These are phyloP conservation scores for Arctostaphylos glauca DNA, from an alignment of 148 eudicot species.

Conservation along the genomic window DNA sequence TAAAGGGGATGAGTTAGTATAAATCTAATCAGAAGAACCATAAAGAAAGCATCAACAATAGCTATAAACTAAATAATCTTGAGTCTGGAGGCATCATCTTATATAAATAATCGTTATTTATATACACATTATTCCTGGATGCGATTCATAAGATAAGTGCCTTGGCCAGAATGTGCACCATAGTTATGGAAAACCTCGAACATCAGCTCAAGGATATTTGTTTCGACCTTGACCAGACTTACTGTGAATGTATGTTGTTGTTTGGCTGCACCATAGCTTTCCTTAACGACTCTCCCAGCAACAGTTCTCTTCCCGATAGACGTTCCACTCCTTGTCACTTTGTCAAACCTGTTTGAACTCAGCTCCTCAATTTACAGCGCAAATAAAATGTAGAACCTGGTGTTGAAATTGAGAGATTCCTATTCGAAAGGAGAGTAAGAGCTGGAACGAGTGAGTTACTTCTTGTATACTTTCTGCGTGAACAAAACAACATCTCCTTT, in stretches of 20 bases:
- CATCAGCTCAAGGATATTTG: not conserved
- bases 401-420: not conserved
- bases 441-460: constrained; percentile 29
- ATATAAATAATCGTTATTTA: not conserved
- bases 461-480: constrained; percentile 68
- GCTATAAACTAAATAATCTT: not conserved
- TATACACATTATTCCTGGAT: not conserved
- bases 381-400: constrained; percentile 3
- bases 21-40: not conserved
- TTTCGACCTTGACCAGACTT: constrained; percentile 17
- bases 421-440: not conserved
- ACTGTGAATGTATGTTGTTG: constrained; percentile 97
- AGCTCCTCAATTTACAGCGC: not conserved
- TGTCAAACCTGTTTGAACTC: constrained; percentile 51
- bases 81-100: not conserved
- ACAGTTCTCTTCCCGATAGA: constrained; percentile 59
- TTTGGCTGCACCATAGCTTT: constrained; percentile 86
- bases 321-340: constrained; percentile 45
- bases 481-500: constrained; percentile 82
- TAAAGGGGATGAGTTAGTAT: not conserved
- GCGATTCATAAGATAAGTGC: not conserved
- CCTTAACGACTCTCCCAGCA: constrained; percentile 81
- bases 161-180: constrained; percentile 3
- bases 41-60: constrained; percentile 1
- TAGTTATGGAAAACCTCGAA: not conserved